Base-by-base conservation (phyloP, 257 asterid species). In the Rehmannia glutinosa region DNA sequence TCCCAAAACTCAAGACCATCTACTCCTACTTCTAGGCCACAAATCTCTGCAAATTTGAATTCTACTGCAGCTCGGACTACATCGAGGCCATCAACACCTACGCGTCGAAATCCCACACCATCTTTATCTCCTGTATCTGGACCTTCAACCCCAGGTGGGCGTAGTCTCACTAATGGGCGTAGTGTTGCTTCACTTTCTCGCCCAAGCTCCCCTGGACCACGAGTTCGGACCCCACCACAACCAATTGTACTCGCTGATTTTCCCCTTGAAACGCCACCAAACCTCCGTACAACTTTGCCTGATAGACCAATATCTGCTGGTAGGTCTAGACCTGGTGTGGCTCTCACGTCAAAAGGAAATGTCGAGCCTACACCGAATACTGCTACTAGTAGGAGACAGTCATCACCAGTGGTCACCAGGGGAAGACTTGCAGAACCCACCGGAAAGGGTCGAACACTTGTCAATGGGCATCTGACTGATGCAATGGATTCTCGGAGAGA, bases 81-180 rank as follows among this genome's bases (percentile, higher is more conserved):
- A 64, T 88, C 99, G 11, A 84, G 99, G 80, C 93, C 99, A 66
- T 94, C 96, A 67, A 94, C 99, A 30, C 99, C 99, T 69, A 88
- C 95, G 42, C 95, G 95, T 54, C 91, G 95, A 69, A 87, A 66
- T 72, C 24, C 87, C 19, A 43, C 87, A 19, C 90, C 95, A 47
- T 84, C 95, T 32, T 45, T 72, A 20, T 78, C 94, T 72, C 83
- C 84, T 39, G 81, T 69, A 28, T 70, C 89, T 76, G 88, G 84
- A 63, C 71, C 84, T 78, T 82, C 88, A 56, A 73, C 82, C 42
- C 82, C 96, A 66, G 83, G 84, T 52, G 81, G 78, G 24, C 92
- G 87, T 54, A 55, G 81, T 64, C 78, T 80, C 68, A 78, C 84
- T 36, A 88, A 79, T 72, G 90, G 84, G 52, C 89, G 94, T 33